Percentiles rank a stretch among this genome's conserved stretches.
Evolutionary conservation across 495 filamentous ascomycete species (phyloP).

Genomic region (Penicillium longicatenatum): DNA sequence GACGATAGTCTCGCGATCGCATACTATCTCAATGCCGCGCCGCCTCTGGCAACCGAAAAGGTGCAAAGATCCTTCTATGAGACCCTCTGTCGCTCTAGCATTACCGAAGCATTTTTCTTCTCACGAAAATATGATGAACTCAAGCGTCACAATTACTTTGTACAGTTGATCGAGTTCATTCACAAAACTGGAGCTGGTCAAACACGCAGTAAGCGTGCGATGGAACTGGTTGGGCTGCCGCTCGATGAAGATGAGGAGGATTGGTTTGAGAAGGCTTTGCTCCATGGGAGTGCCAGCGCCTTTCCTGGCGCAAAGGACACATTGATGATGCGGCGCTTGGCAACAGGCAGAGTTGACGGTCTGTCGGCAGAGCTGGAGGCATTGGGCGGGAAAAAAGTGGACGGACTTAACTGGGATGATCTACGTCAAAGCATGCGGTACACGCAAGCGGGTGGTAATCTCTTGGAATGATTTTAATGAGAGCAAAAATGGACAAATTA

Average conservation of each 20-base stretch:
- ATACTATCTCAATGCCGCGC: constrained; percentile 73
- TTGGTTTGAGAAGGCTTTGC: constrained; percentile 70
- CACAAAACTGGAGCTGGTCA: constrained; percentile 49
- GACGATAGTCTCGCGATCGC: constrained; percentile 69
- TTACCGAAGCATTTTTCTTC: constrained; percentile 75
- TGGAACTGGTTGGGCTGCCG: constrained; percentile 71
- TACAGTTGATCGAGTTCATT: constrained; percentile 65
- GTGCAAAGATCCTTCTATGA: constrained; percentile 65
- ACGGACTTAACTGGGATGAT: constrained; percentile 56
- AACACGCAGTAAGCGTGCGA: constrained; percentile 54
- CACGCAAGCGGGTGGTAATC: not conserved
- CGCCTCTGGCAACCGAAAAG: constrained; percentile 59
- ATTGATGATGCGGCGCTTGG: constrained; percentile 66
- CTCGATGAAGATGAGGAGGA: constrained; percentile 66
- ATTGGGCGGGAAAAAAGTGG: constrained; percentile 49
- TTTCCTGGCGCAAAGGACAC: constrained; percentile 66
- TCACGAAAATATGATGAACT: constrained; percentile 62
- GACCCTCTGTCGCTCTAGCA: constrained; percentile 64
- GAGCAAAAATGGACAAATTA: constrained; percentile 2
- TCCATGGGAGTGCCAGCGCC: constrained; percentile 60
- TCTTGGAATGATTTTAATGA: constrained; percentile 3
- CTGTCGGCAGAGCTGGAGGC: constrained; percentile 41
- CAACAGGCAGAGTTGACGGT: constrained; percentile 49
- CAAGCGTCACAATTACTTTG: constrained; percentile 62
- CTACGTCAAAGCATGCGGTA: constrained; percentile 41